Percentiles rank a stretch among this genome's conserved stretches.
Evolutionary conservation across 2,329 filamentous ascomycete species (phyloP).

Genomic region (Alternaria postmessia): DNA sequence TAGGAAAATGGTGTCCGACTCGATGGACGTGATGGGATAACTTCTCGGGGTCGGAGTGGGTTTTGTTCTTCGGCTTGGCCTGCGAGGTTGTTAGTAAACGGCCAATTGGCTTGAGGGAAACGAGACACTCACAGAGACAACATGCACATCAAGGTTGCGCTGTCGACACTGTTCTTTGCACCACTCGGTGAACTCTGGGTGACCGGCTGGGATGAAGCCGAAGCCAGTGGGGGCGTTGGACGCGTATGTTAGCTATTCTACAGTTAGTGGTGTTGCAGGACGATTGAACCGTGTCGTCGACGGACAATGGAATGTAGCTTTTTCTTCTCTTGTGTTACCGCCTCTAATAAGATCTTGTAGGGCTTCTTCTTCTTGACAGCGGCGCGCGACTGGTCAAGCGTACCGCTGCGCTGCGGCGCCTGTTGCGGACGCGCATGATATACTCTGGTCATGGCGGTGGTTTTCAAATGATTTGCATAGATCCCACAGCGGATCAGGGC

Average conservation of each 20-base stretch:
- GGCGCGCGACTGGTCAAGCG: conserved; percentile 35
- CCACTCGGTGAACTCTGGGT: conserved; percentile 65
- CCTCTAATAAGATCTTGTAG: conserved; percentile 67
- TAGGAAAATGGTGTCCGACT: conserved; percentile 70
- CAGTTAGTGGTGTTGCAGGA: conserved; percentile 43
- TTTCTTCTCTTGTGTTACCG: conserved; percentile 66
- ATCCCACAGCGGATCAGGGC: conserved; percentile 15
- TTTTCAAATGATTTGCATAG: conserved; percentile 20
- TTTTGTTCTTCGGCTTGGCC: conserved; percentile 58
- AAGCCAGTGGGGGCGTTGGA: conserved; percentile 66
- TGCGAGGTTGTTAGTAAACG: conserved; percentile 26
- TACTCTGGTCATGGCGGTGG: conserved; percentile 38
- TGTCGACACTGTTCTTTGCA: conserved; percentile 66
- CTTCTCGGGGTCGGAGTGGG: conserved; percentile 59
- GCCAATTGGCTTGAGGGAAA: neutral
- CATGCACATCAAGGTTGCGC: conserved; percentile 62
- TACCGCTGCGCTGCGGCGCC: conserved; percentile 25
- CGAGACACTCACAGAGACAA: conserved; percentile 65
- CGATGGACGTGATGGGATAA: conserved; percentile 68
- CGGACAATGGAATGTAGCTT: conserved; percentile 62
- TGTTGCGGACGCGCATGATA: conserved; percentile 32
- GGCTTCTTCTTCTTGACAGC: conserved; percentile 51
- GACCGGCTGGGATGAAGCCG: conserved; percentile 67
- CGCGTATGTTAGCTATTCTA: conserved; percentile 62
- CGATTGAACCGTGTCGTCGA: conserved; percentile 25